Evolutionary conservation across 768 basidiomycete genomes (phyloP).

Genomic region (Hygrocybe punicea): DNA sequence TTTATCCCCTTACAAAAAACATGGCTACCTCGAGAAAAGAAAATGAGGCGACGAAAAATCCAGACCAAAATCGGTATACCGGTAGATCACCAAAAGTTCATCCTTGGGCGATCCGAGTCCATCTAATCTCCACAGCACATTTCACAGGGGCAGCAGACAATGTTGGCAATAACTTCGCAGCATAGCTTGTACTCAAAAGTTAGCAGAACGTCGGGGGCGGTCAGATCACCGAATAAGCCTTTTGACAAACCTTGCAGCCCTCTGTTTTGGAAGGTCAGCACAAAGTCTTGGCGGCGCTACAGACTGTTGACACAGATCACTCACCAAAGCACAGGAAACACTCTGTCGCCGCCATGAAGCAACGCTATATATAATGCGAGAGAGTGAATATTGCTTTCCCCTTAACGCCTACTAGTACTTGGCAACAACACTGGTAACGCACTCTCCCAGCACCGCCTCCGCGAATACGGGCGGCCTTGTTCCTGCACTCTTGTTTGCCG

Average conservation of each 20-base stretch:
- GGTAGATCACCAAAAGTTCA: too few species aligned
- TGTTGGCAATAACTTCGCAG: constrained; percentile 51
- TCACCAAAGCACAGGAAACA: constrained; percentile 54
- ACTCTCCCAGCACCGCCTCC: constrained; percentile 27
- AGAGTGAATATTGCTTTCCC: not conserved
- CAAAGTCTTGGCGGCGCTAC: not conserved
- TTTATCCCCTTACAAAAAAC: too few species aligned
- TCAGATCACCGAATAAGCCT: not conserved
- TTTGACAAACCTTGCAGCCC: not conserved
- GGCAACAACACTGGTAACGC: too few species aligned
- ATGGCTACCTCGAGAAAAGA: too few species aligned
- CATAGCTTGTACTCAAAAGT: constrained; percentile 27
- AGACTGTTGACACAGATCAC: not conserved
- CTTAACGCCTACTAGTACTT: not conserved
- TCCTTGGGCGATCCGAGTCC: not conserved
- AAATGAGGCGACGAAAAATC: too few species aligned
- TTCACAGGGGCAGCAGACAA: constrained; percentile 56
- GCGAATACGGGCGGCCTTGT: constrained; percentile 44
- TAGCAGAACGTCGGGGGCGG: constrained; percentile 10
- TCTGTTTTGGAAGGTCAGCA: not conserved
- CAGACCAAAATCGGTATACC: too few species aligned
- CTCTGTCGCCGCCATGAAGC: constrained; percentile 38
- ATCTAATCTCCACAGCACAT: constrained; percentile 40
- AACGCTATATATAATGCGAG: not conserved
- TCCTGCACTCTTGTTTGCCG: constrained; percentile 31